phyloP scores from a whole-genome alignment of 2,329 filamentous ascomycete species.

The Sphaerostilbella broomeana region DNA sequence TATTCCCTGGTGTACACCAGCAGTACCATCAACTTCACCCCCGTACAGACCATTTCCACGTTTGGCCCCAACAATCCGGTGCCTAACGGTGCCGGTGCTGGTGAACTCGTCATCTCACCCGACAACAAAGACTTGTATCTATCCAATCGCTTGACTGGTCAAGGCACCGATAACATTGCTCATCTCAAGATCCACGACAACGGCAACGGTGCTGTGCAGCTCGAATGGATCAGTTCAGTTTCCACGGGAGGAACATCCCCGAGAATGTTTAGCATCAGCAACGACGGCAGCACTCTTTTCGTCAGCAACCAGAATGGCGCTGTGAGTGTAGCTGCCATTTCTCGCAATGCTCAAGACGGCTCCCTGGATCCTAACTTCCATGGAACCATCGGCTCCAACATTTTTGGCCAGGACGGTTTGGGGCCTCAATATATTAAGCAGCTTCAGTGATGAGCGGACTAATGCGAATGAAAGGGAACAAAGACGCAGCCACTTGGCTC shows the following conservation, averaged over 20 bases:
- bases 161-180: conserved; percentile 40
- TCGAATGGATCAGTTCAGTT: conserved; percentile 29
- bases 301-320: conserved; percentile 41
- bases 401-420: conserved; percentile 3
- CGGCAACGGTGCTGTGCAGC: conserved; percentile 19
- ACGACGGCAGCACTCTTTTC: conserved; percentile 35
- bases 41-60: conserved; percentile 33
- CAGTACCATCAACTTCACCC: conserved; percentile 29
- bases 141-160: conserved; percentile 44
- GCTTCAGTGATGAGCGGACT: conserved; percentile 2
- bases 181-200: conserved; percentile 34
- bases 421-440: conserved; percentile 10
- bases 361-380: conserved; percentile 2
- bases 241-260: conserved; percentile 33
- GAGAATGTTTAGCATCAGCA: conserved; percentile 40
- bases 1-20: conserved; percentile 35
- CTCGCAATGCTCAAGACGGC: conserved; percentile 4
- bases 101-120: conserved; percentile 37
- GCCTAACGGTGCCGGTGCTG: conserved; percentile 36
- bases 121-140: conserved; percentile 43
- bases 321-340: conserved; percentile 34
- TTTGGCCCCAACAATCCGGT: conserved; percentile 29
- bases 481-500: no score
- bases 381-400: conserved; percentile 1
- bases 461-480: no score